Percentiles rank a stretch among this genome's conserved stretches.
Evolutionary conservation across 2,329 filamentous ascomycete genomes (phyloP).

Genomic region (Alternaria gansuensis): DNA sequence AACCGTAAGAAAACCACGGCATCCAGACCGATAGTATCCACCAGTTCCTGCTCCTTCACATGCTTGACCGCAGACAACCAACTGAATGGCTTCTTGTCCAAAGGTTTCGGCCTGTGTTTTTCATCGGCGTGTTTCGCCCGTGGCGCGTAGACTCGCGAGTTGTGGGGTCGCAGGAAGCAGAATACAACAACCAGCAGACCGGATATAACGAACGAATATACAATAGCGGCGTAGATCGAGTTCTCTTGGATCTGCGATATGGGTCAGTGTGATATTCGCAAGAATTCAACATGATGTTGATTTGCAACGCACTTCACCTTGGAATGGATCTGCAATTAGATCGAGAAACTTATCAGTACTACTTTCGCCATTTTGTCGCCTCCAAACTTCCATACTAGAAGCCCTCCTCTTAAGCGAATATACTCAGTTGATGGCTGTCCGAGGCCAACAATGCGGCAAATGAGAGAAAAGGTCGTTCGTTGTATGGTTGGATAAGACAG

Average conservation of each 20-base stretch:
- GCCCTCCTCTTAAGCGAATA: slow-evolving; percentile 12
- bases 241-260: slow-evolving; percentile 61
- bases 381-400: slow-evolving; percentile 24
- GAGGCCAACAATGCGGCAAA: not conserved
- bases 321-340: slow-evolving; percentile 54
- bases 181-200: slow-evolving; percentile 78
- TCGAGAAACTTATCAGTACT: slow-evolving; percentile 51
- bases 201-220: slow-evolving; percentile 79
- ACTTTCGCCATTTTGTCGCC: slow-evolving; percentile 25
- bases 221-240: slow-evolving; percentile 81
- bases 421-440: slow-evolving; percentile 1
- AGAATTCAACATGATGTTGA: not conserved
- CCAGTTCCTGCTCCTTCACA: slow-evolving; percentile 77
- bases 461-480: not conserved
- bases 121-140: slow-evolving; percentile 93
- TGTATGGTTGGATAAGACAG: slow-evolving; percentile 1
- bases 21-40: slow-evolving; percentile 88
- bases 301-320: slow-evolving; percentile 36
- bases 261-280: not conserved
- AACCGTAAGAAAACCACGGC: slow-evolving; percentile 90
- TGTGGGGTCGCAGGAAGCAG: slow-evolving; percentile 88
- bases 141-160: slow-evolving; percentile 90
- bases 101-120: slow-evolving; percentile 82
- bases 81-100: slow-evolving; percentile 85
- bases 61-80: slow-evolving; percentile 82